Evolutionary conservation across 768 basidiomycete genomes (phyloP).

Genomic region (Boletus rex-veris): DNA sequence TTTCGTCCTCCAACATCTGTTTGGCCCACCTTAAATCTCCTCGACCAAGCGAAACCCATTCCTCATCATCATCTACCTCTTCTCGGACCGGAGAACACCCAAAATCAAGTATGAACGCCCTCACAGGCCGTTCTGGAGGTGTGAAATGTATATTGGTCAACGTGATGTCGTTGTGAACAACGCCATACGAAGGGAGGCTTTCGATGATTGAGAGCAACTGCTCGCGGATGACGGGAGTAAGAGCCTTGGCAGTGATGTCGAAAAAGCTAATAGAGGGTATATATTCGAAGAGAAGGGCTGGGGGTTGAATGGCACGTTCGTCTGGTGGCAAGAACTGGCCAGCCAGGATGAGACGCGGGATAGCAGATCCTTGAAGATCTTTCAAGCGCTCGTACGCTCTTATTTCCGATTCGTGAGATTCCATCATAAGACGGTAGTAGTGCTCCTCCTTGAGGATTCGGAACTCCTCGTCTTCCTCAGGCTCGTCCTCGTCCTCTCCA

Average conservation of each 20-base stretch:
- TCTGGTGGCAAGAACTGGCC: neutral
- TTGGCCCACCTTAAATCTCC: too few relatives aligned
- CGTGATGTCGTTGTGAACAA: slow-evolving; percentile 2
- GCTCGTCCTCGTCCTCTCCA: too few relatives aligned
- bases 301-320: neutral
- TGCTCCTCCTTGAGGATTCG: neutral
- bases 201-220: neutral
- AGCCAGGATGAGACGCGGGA: neutral
- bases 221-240: neutral
- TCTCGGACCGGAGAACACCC: neutral
- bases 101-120: neutral
- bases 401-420: neutral
- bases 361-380: neutral
- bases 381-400: neutral
- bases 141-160: neutral
- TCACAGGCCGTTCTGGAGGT: neutral
- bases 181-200: neutral
- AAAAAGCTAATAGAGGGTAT: neutral
- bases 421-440: neutral
- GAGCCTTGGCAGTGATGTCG: neutral
- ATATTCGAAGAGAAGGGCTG: slow-evolving; percentile 3
- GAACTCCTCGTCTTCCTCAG: too few relatives aligned
- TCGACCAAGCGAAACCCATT: too few relatives aligned
- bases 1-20: too few relatives aligned
- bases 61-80: too few relatives aligned